Conservation (phyloP, 2,329 filamentous ascomycete genomes). For the Colletotrichum echinochloae region DNA sequence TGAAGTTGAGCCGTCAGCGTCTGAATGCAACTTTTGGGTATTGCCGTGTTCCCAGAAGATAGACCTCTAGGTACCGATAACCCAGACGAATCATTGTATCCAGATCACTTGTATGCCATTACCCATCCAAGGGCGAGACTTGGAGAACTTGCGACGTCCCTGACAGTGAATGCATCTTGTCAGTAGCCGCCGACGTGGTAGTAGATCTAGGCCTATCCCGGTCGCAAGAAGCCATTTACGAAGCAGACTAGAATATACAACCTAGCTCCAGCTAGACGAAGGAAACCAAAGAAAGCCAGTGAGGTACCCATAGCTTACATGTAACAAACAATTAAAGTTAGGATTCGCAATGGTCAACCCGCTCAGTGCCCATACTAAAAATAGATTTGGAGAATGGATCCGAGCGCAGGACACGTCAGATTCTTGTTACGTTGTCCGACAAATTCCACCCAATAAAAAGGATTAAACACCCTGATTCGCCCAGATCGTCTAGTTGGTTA, state of each 20-base stretch:
- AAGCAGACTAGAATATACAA: too few species aligned
- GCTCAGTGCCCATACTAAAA: not conserved
- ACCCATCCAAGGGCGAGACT: not conserved
- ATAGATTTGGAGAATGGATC: not conserved
- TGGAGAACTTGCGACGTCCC: too few species aligned
- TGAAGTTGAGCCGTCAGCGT: not conserved
- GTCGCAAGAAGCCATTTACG: not conserved
- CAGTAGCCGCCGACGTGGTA: not conserved
- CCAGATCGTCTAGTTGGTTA: conserved; percentile 42
- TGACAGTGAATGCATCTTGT: not conserved
- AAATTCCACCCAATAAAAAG: not conserved
- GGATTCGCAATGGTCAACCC: not conserved
- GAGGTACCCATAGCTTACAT: too few species aligned
- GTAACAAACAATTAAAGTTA: too few species aligned
- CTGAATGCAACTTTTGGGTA: not conserved
- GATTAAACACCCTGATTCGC: not conserved
- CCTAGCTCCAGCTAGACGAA: too few species aligned
- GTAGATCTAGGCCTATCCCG: not conserved
- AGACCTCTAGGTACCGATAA: too few species aligned
- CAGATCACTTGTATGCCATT: too few species aligned
- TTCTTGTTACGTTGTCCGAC: fast-evolving
- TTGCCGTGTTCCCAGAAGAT: not conserved
- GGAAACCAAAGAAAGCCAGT: not conserved
- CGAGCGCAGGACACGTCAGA: too few species aligned
- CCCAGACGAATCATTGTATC: not conserved